Base-by-base conservation (phyloP, 2,329 filamentous ascomycete genomes). In the Penicillium sp. region DNA sequence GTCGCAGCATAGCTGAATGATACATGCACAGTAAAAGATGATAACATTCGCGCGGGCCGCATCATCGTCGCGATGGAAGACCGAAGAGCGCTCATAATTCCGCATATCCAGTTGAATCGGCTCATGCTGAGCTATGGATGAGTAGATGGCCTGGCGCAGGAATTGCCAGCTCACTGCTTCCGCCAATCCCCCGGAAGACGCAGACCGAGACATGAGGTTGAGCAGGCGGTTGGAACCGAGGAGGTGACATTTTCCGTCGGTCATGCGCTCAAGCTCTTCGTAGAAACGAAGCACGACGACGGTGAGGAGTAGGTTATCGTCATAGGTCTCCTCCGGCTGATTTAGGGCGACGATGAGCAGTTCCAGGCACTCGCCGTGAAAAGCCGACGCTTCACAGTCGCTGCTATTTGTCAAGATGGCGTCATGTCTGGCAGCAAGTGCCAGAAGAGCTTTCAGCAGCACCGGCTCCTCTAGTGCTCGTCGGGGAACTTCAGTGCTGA, bases 211-310 rank as follows among this genome's bases (percentile, higher is more conserved):
- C 48, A 74, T 69, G 1, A 67, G 65, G 9, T 69, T 70, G 18
- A 74, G 63, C 1, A 74, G 61, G 5, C 68, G 62, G 30, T 67
- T 72, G 3, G 70, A 71, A 0, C 71, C 72, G 16, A 70, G 56
- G 16, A 72, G 63, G 43, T 74, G 72, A 16, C 65, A 65, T 46
- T 68, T 63, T 16, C 69, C 60, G 28, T 74, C 70, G 7, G 61
- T 61, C 1, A 38, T 53, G 4, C 50, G 47, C 22, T 66, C 63
- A 46, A 70, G 52, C 58, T 79, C 77, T 57, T 79, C 77, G 49
- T 79, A 77, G 10, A 79, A 66, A 0, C 77, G 71, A 27, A 79
- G 63, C 4, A 79, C 69, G 11, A 79, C 77, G 0, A 80, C 76
- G 0, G 76, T 74, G 1, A 76, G 72, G 1, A 79, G 65, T 5